Percentiles rank a stretch among this genome's conserved stretches.
These are phyloP conservation scores for Periconia digitata DNA, from an alignment of 2,329 filamentous ascomycete species.

Conservation along the genomic window DNA sequence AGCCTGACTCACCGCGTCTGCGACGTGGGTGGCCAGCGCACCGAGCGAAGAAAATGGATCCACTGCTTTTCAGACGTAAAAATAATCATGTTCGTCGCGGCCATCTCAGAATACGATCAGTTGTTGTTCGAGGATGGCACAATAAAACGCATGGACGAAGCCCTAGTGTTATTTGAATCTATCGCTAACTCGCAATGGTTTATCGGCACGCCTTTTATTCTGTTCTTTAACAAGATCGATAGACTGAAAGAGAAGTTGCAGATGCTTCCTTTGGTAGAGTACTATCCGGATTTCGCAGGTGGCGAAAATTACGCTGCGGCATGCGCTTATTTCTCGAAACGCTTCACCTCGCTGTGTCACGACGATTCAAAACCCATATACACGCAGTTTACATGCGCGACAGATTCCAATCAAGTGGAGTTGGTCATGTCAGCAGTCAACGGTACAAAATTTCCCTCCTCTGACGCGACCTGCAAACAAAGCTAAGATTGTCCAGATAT, in stretches of 20 bases:
- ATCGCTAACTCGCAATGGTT: slow-evolving; percentile 75
- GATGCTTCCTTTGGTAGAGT: slow-evolving; percentile 73
- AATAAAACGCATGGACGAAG: slow-evolving; percentile 73
- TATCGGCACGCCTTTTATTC: slow-evolving; percentile 71
- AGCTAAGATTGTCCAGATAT: slow-evolving; percentile 71
- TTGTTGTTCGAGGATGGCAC: slow-evolving; percentile 95
- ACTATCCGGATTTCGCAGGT: slow-evolving; percentile 80
- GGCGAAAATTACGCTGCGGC: slow-evolving; percentile 93
- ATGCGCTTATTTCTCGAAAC: slow-evolving; percentile 98
- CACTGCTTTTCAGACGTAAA: slow-evolving; percentile 99
- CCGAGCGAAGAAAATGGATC: slow-evolving; percentile 98
- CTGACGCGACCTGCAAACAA: neutral
- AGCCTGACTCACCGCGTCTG: slow-evolving; percentile 97
- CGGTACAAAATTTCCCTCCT: slow-evolving; percentile 59
- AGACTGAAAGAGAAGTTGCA: slow-evolving; percentile 74
- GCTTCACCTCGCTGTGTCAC: slow-evolving; percentile 97
- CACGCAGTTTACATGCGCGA: slow-evolving; percentile 98
- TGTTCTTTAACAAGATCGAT: slow-evolving; percentile 76
- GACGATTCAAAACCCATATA: slow-evolving; percentile 99
- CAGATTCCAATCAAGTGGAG: slow-evolving; percentile 96
- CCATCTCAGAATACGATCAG: slow-evolving; percentile 97
- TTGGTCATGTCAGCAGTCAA: slow-evolving; percentile 99
- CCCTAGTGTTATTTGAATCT: slow-evolving; percentile 69
- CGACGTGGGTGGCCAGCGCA: slow-evolving; percentile 92
- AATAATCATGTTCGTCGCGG: slow-evolving; percentile 92